These are phyloP conservation scores for Erythrobasidium yunnanense DNA, from an alignment of 768 basidiomycete genomes.

Conservation along the genomic window DNA sequence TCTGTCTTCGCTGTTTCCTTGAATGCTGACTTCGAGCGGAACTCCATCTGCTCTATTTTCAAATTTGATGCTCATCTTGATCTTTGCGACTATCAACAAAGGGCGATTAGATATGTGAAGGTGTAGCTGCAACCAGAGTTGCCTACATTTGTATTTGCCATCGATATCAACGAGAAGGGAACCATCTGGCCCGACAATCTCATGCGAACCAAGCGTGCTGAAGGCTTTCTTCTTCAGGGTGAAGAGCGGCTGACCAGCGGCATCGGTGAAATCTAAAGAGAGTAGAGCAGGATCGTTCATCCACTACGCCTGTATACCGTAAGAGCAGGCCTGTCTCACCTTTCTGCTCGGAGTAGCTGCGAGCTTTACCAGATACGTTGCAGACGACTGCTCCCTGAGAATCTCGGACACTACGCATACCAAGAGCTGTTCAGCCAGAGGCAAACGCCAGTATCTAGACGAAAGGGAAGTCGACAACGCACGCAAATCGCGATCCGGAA, in stretches of 20 bases:
- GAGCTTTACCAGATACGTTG: slow-evolving; percentile 20
- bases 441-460: background rate
- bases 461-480: background rate
- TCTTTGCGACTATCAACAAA: too few relatives aligned
- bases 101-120: too few relatives aligned
- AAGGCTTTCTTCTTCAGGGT: slow-evolving; percentile 38
- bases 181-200: slow-evolving; percentile 31
- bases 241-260: slow-evolving; percentile 38
- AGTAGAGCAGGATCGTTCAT: background rate
- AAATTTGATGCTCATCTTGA: too few relatives aligned
- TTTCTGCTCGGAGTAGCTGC: slow-evolving; percentile 40
- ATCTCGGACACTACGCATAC: slow-evolving; percentile 1
- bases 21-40: too few relatives aligned
- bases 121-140: too few relatives aligned
- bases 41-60: too few relatives aligned
- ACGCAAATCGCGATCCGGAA: slow-evolving; percentile 40
- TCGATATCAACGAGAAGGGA: slow-evolving; percentile 36
- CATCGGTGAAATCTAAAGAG: slow-evolving; percentile 39
- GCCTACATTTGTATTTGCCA: slow-evolving; percentile 36
- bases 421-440: background rate
- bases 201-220: background rate
- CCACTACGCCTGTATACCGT: background rate
- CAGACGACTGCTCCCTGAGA: slow-evolving; percentile 2
- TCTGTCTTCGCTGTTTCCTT: too few relatives aligned
- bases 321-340: slow-evolving; percentile 30